A percentile compares a stretch with the other conserved stretches of the same genome.
Conservation (phyloP, 345 rosid species). For the Atalantia buxifolia region DNA sequence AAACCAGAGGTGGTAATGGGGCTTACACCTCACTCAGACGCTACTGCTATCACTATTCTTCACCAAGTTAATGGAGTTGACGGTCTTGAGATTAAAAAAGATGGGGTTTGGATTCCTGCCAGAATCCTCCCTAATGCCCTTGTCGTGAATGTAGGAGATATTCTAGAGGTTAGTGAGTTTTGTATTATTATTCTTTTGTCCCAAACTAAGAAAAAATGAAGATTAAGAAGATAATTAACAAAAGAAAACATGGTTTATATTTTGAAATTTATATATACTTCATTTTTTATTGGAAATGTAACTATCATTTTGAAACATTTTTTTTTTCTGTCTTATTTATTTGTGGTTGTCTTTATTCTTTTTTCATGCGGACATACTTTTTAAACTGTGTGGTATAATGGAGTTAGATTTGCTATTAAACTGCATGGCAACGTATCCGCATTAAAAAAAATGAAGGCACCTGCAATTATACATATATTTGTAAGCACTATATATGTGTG, state of each 20-base stretch:
- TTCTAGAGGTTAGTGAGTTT: not conserved
- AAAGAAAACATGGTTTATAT: not conserved
- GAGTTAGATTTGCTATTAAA: no score
- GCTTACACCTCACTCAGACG: constrained; percentile 13
- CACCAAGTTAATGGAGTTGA: constrained; percentile 17
- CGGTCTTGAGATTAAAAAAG: constrained; percentile 18
- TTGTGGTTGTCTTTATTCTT: no score
- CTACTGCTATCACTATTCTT: constrained; percentile 14
- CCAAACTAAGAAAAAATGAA: not conserved
- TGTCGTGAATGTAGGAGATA: constrained; percentile 13
- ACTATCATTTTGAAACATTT: not conserved
- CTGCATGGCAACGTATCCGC: fast-evolving
- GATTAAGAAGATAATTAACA: not conserved
- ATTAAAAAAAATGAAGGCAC: no score
- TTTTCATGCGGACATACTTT: no score
- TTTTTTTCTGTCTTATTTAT: not conserved
- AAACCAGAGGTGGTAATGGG: constrained; percentile 20
- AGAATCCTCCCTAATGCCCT: constrained; percentile 3
- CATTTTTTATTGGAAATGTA: not conserved
- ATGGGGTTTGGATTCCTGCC: constrained; percentile 13
- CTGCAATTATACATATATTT: no score
- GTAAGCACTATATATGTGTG: no score
- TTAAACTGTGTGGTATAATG: no score
- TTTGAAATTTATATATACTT: no score
- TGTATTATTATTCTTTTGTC: not conserved